Evolutionary conservation across 1,284 basidiomycete genomes (phyloP).

Genomic region (Sanguinoderma infundibulare): DNA sequence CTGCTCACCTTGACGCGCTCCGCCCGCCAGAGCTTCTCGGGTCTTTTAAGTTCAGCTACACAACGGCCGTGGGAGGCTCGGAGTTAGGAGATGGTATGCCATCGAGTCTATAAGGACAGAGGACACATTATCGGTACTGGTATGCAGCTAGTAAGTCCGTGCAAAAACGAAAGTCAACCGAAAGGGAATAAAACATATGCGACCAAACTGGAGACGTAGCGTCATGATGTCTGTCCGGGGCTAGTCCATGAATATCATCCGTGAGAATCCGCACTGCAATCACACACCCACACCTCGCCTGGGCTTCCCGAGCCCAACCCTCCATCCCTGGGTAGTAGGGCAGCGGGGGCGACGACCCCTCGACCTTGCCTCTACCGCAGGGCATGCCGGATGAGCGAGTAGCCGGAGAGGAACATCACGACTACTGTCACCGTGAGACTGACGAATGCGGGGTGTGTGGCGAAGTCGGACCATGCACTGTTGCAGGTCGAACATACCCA

Average conservation of each 20-base stretch:
- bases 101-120: neutral
- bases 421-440: slow-evolving; percentile 71
- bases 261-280: slow-evolving; percentile 13
- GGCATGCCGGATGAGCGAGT: slow-evolving; percentile 57
- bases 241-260: slow-evolving; percentile 22
- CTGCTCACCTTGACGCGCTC: too few species aligned
- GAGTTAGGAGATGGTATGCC: neutral
- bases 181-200: slow-evolving; percentile 12
- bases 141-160: slow-evolving; percentile 19
- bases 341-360: neutral
- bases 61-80: neutral
- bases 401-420: slow-evolving; percentile 76
- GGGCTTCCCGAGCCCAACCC: neutral
- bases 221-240: slow-evolving; percentile 24
- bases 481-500: slow-evolving; percentile 81
- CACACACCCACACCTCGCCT: neutral
- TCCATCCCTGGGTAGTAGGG: neutral
- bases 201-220: slow-evolving; percentile 25
- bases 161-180: slow-evolving; percentile 15
- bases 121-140: slow-evolving; percentile 21
- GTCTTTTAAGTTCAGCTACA: too few species aligned
- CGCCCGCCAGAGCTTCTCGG: too few species aligned
- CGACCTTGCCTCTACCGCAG: slow-evolving; percentile 28
- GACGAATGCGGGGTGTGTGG: slow-evolving; percentile 67
- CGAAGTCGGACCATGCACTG: slow-evolving; percentile 49